A percentile compares a stretch with the other conserved stretches of the same genome.
These are phyloP conservation scores for Phylloporus sp. DNA, from an alignment of 768 basidiomycete species.

Conservation along the genomic window DNA sequence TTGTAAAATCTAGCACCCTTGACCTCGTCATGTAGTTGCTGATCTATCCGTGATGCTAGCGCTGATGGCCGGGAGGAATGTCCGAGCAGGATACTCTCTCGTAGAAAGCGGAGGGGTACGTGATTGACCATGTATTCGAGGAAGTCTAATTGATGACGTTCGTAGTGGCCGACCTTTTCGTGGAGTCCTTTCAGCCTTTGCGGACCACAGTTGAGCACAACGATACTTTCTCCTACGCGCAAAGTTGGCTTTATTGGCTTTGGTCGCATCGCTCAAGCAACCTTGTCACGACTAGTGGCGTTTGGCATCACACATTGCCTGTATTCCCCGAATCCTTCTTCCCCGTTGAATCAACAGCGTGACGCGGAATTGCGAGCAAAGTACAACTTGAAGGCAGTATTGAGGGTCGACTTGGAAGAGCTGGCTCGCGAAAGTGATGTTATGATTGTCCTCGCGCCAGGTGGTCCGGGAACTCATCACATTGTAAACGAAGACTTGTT, in stretches of 20 bases:
- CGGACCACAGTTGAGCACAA: conserved; percentile 72
- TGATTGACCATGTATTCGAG: background rate
- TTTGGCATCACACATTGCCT: conserved; percentile 77
- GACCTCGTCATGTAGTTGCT: conserved; percentile 56
- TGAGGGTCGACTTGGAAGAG: conserved; percentile 56
- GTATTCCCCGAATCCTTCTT: conserved; percentile 58
- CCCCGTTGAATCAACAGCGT: conserved; percentile 37
- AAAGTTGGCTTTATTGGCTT: conserved; percentile 93
- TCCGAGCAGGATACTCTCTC: conserved; percentile 53
- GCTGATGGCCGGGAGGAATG: conserved; percentile 89
- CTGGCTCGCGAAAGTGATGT: conserved; percentile 80
- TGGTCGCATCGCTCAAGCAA: conserved; percentile 87
- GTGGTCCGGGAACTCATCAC: conserved; percentile 64
- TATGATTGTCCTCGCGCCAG: conserved; percentile 78
- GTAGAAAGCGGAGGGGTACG: conserved; percentile 68
- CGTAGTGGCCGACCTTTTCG: conserved; percentile 69
- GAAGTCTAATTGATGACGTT: background rate
- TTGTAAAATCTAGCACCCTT: background rate
- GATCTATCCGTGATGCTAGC: conserved; percentile 87
- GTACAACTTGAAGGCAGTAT: conserved; percentile 36
- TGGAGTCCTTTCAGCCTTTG: conserved; percentile 87
- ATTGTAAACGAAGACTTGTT: conserved; percentile 70
- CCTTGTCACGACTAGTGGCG: conserved; percentile 69
- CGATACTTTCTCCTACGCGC: conserved; percentile 43
- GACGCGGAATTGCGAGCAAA: conserved; percentile 37